Conservation (phyloP, 345 rosid genomes). For the Euphorbia lathyris region DNA sequence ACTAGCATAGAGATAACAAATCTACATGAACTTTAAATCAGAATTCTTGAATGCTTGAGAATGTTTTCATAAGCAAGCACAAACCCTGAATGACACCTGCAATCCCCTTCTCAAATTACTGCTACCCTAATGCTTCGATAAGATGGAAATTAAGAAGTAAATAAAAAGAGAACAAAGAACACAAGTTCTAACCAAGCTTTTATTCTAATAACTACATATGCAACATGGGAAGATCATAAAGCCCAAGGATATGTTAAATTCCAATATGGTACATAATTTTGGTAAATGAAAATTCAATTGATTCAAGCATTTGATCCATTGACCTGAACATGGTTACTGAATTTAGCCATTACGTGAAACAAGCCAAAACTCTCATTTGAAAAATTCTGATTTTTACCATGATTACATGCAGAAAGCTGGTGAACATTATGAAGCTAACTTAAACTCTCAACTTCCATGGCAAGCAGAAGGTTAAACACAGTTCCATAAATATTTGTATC, state of each 20-base stretch:
- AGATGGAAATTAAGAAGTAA: too few relatives aligned
- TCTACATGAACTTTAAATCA: too few relatives aligned
- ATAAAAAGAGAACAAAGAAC: too few relatives aligned
- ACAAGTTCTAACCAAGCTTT: not conserved
- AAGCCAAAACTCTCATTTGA: slow-evolving; percentile 1
- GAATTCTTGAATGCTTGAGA: not conserved
- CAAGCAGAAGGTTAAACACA: not conserved
- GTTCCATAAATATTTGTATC: too few relatives aligned
- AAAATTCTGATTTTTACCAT: too few relatives aligned
- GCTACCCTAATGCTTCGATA: too few relatives aligned
- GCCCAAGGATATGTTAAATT: too few relatives aligned
- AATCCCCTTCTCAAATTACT: too few relatives aligned
- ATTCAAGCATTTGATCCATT: not conserved
- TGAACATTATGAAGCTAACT: not conserved
- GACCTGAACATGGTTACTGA: not conserved
- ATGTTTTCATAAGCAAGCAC: not conserved
- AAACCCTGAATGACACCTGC: too few relatives aligned
- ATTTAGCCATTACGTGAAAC: not conserved
- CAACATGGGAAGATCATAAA: not conserved
- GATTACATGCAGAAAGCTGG: not conserved
- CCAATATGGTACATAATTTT: not conserved
- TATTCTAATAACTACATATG: not conserved
- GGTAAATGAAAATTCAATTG: not conserved
- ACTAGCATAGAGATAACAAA: not conserved
- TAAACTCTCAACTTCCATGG: not conserved